A percentile compares a stretch with the other conserved stretches of the same genome.
phyloP scores from a whole-genome alignment of 495 filamentous ascomycete species.

The Penicillium verhagenii region DNA sequence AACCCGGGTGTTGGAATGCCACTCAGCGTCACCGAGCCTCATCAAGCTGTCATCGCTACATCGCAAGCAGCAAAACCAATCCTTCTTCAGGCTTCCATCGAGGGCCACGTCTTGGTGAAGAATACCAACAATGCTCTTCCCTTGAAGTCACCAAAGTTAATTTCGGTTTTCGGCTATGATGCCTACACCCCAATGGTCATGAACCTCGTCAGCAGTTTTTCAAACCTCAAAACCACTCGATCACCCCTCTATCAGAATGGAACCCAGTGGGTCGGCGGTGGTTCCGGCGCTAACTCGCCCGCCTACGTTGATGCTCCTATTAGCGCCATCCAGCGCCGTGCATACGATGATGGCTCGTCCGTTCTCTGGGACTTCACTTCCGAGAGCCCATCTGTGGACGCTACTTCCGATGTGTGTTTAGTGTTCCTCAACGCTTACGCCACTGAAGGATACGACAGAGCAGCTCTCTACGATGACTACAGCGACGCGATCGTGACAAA shows the following conservation, averaged over 20 bases:
- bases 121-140: slow-evolving; percentile 62
- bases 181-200: slow-evolving; percentile 31
- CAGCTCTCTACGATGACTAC: slow-evolving; percentile 23
- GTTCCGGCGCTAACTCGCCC: slow-evolving; percentile 19
- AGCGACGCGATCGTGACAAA: slow-evolving; percentile 56
- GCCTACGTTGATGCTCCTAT: slow-evolving; percentile 51
- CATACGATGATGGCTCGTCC: slow-evolving; percentile 44
- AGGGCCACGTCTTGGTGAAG: slow-evolving; percentile 71
- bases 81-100: slow-evolving; percentile 56
- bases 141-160: slow-evolving; percentile 49
- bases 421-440: slow-evolving; percentile 64
- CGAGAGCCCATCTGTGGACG: slow-evolving; percentile 19
- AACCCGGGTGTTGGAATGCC: slow-evolving; percentile 45
- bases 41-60: slow-evolving; percentile 59
- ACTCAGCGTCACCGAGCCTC: slow-evolving; percentile 68
- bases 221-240: slow-evolving; percentile 37
- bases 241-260: slow-evolving; percentile 32
- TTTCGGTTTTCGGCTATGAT: slow-evolving; percentile 69
- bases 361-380: slow-evolving; percentile 44
- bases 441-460: slow-evolving; percentile 48
- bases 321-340: slow-evolving; percentile 50
- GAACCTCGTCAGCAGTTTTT: slow-evolving; percentile 7
- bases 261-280: slow-evolving; percentile 54
- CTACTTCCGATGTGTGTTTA: slow-evolving; percentile 48
- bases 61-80: slow-evolving; percentile 43